These are phyloP conservation scores for Eucalyptus erythrocorys DNA, from an alignment of 345 rosid species.

Conservation along the genomic window DNA sequence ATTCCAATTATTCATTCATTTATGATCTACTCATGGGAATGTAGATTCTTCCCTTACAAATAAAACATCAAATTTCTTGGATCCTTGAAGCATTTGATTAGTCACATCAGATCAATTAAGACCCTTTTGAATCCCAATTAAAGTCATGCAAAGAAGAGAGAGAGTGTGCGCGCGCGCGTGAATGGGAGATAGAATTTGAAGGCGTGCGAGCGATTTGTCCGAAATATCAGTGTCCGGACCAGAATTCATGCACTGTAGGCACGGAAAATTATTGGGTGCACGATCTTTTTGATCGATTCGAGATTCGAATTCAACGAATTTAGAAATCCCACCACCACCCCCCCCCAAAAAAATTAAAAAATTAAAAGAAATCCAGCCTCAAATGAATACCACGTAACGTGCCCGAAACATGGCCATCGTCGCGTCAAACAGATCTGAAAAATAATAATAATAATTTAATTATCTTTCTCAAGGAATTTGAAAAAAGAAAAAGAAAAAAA, in stretches of 20 bases:
- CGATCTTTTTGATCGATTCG: not conserved
- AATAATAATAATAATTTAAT: not conserved
- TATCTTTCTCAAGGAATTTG: not conserved
- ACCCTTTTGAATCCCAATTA: not conserved
- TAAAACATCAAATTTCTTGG: not conserved
- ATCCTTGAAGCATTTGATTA: not conserved
- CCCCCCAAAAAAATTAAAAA: not conserved
- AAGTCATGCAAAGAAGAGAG: not conserved
- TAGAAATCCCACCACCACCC: not conserved
- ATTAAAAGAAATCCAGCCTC: not conserved
- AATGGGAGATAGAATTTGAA: not conserved
- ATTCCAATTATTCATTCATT: not conserved
- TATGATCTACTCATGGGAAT: fast-evolving
- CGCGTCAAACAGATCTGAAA: not conserved
- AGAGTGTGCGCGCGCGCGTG: no score
- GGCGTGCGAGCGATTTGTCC: not conserved
- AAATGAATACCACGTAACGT: not conserved
- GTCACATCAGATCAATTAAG: not conserved
- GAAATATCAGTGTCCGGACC: not conserved
- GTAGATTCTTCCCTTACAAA: not conserved
- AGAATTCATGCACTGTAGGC: not conserved
- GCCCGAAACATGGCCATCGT: not conserved
- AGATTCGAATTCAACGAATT: not conserved
- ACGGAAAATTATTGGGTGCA: not conserved
- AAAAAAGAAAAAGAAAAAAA: fast-evolving